Evolutionary conservation across 23 red algal genomes (phyloP).

Genomic region (Pyropia yezoensis): DNA sequence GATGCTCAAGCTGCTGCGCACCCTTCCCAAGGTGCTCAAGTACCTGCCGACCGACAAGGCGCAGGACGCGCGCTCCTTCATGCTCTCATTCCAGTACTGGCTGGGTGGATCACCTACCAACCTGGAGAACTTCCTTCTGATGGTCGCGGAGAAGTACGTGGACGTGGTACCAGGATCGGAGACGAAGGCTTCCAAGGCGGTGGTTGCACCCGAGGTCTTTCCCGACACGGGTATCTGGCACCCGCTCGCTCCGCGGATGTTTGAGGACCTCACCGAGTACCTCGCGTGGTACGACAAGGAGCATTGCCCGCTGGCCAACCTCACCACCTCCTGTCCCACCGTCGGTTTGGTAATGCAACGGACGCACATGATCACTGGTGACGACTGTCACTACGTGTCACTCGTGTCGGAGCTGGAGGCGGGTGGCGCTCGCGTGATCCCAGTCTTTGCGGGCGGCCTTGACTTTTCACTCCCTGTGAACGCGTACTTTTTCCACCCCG

Average conservation of each 20-base stretch:
- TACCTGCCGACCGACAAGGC: constrained; percentile 99
- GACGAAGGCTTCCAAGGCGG: constrained; percentile 1
- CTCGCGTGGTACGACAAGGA: constrained; percentile 78
- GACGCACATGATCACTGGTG: constrained; percentile 92
- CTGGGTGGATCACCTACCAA: constrained; percentile 84
- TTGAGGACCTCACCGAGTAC: constrained; percentile 87
- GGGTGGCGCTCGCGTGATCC: constrained; percentile 78
- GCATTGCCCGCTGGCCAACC: constrained; percentile 53
- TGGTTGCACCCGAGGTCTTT: constrained; percentile 74
- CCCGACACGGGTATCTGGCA: constrained; percentile 99
- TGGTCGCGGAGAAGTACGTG: constrained; percentile 95
- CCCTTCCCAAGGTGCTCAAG: constrained; percentile 99
- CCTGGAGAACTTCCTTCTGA: constrained; percentile 97
- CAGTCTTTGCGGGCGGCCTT: constrained; percentile 89
- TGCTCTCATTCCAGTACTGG: constrained; percentile 99
- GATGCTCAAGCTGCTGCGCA: constrained; percentile 91
- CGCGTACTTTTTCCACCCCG: constrained; percentile 81
- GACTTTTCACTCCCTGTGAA: constrained; percentile 91
- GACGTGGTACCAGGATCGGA: constrained; percentile 18
- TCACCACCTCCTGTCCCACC: constrained; percentile 41
- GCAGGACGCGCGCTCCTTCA: constrained; percentile 95
- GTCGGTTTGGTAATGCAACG: constrained; percentile 84
- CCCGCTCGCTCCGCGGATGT: constrained; percentile 90
- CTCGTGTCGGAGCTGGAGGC: constrained; percentile 87
- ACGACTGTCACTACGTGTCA: constrained; percentile 99